Percentiles rank a stretch among this genome's conserved stretches.
phyloP scores from a whole-genome alignment of 441 rosid genomes.

The Pelargonium fulgidum region DNA sequence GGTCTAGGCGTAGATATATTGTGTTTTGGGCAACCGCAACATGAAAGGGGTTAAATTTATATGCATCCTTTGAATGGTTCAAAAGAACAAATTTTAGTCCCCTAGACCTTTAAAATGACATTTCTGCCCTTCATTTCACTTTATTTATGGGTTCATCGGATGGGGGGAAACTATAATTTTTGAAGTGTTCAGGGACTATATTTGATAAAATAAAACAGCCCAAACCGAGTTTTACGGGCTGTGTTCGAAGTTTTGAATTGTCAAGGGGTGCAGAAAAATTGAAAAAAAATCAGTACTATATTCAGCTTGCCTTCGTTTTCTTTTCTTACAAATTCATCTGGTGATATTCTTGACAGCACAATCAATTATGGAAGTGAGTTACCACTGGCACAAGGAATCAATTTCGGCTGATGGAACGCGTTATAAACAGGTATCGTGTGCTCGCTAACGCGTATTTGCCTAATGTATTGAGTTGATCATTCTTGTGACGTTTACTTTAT shows the following conservation, averaged over 20 bases:
- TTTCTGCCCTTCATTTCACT: no score
- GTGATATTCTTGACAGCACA: constrained; percentile 44
- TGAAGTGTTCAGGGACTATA: no score
- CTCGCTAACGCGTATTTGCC: background rate
- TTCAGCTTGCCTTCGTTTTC: background rate
- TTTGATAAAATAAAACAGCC: background rate
- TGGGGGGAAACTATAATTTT: no score
- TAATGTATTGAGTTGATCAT: background rate
- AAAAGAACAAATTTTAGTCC: no score
- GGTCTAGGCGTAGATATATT: background rate
- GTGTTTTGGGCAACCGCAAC: background rate
- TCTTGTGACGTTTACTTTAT: background rate
- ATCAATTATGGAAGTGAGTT: constrained; percentile 86
- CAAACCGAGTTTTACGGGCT: no score
- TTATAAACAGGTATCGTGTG: background rate
- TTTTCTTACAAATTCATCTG: background rate
- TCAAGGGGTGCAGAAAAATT: background rate
- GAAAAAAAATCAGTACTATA: background rate
- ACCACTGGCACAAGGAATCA: constrained; percentile 96
- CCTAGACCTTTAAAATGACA: no score
- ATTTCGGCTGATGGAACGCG: constrained; percentile 51
- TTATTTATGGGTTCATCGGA: no score
- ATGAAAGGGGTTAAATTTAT: no score
- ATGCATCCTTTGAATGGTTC: background rate
- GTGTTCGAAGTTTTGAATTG: no score